Percentiles rank a stretch among this genome's conserved stretches.
These are phyloP conservation scores for Talaromyces islandicus DNA, from an alignment of 2,329 filamentous ascomycete genomes.

Conservation along the genomic window DNA sequence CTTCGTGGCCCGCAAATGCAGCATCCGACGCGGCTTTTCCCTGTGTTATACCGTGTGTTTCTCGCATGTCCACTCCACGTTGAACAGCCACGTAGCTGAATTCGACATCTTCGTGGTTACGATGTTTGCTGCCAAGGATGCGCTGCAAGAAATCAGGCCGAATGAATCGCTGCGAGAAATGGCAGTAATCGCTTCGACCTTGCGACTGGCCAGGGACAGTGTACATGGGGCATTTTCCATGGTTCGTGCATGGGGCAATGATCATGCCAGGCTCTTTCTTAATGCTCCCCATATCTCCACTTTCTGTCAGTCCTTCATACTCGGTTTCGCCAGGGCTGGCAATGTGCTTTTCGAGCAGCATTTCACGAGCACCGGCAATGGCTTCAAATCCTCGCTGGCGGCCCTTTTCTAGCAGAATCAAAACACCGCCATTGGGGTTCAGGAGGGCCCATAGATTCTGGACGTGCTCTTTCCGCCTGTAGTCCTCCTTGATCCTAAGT, in stretches of 20 bases:
- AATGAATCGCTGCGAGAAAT: conserved; percentile 83
- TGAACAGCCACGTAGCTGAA: conserved; percentile 87
- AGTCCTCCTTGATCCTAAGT: conserved; percentile 68
- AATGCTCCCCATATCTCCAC: conserved; percentile 20
- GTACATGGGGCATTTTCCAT: conserved; percentile 86
- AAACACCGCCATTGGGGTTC: conserved; percentile 74
- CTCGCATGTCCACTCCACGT: conserved; percentile 61
- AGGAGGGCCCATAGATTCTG: conserved; percentile 87
- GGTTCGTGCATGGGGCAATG: conserved; percentile 72
- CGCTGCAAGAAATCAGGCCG: conserved; percentile 76
- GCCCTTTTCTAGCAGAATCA: conserved; percentile 86
- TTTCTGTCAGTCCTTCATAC: conserved; percentile 33
- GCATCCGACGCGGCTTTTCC: conserved; percentile 54
- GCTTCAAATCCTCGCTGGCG: conserved; percentile 88
- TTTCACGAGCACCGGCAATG: conserved; percentile 74
- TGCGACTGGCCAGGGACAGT: conserved; percentile 59
- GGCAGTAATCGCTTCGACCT: conserved; percentile 84
- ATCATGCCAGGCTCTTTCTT: conserved; percentile 58
- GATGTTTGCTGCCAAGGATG: conserved; percentile 59
- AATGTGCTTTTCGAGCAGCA: conserved; percentile 71
- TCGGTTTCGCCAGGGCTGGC: conserved; percentile 48
- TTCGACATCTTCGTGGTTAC: conserved; percentile 83
- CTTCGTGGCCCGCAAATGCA: conserved; percentile 69
- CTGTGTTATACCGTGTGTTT: conserved; percentile 38
- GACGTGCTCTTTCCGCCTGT: conserved; percentile 69